Conservation (phyloP, 179 eudicot genomes). For the Beta corolliflora region DNA sequence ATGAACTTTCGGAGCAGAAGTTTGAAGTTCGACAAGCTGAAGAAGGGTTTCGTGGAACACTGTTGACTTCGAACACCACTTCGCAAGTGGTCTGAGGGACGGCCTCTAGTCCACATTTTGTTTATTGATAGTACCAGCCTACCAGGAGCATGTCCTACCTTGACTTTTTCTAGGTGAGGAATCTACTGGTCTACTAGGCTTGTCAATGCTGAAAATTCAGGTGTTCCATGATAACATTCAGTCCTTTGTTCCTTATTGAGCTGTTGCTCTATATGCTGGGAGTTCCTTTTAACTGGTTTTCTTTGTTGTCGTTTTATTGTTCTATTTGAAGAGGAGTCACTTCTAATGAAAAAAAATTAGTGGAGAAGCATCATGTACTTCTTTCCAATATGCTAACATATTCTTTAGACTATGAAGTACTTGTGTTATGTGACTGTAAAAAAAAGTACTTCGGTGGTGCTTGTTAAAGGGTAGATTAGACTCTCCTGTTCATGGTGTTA, state of each 20-base stretch:
- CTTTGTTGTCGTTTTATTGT: background rate
- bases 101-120: conserved; percentile 16
- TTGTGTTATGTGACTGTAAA: background rate
- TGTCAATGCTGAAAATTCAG: background rate
- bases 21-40: conserved; percentile 65
- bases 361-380: background rate
- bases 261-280: background rate
- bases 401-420: background rate
- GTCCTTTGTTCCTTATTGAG: background rate
- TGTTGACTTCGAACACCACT: conserved; percentile 67
- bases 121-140: conserved; percentile 14
- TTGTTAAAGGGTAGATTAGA: background rate
- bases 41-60: conserved; percentile 94
- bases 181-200: background rate
- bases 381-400: background rate
- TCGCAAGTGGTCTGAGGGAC: conserved; percentile 53
- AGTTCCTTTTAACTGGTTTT: background rate
- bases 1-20: conserved; percentile 81
- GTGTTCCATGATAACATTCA: background rate
- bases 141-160: conserved; percentile 25
- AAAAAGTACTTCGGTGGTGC: background rate
- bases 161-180: conserved; percentile 34
- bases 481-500: too few relatives aligned
- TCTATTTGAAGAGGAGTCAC: background rate
- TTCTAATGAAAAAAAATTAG: background rate